Conservation (phyloP, 495 filamentous ascomycete genomes). For the Xylaria scruposa region DNA sequence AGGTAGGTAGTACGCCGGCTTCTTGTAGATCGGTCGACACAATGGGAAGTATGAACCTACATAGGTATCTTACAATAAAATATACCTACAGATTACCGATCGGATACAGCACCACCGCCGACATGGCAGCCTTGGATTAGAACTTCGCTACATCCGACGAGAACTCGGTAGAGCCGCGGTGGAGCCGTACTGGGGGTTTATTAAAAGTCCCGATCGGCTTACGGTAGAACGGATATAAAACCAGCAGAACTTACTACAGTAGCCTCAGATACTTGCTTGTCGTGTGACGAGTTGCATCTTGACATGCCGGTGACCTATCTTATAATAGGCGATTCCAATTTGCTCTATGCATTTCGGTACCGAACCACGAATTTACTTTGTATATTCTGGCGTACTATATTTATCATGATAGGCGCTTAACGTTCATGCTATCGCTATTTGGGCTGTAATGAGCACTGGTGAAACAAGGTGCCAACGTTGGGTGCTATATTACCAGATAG, state of each 20-base stretch:
- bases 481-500: background rate
- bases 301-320: background rate
- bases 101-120: background rate
- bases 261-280: too few relatives aligned
- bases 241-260: background rate
- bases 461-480: background rate
- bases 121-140: background rate
- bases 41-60: background rate
- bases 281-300: too few relatives aligned
- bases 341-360: background rate
- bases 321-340: background rate
- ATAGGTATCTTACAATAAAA: background rate
- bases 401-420: background rate
- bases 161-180: conserved; percentile 9
- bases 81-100: background rate
- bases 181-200: background rate
- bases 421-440: background rate
- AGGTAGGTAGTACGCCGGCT: background rate
- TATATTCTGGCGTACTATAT: background rate
- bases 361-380: background rate
- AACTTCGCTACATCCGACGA: conserved; percentile 16
- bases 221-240: background rate
- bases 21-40: background rate
- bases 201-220: too few relatives aligned
- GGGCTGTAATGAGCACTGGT: background rate